Evolutionary conservation across 257 asterid species (phyloP), one percentile per base, ranked within the genome.

Genomic region (Jaltomata sinuosa): DNA sequence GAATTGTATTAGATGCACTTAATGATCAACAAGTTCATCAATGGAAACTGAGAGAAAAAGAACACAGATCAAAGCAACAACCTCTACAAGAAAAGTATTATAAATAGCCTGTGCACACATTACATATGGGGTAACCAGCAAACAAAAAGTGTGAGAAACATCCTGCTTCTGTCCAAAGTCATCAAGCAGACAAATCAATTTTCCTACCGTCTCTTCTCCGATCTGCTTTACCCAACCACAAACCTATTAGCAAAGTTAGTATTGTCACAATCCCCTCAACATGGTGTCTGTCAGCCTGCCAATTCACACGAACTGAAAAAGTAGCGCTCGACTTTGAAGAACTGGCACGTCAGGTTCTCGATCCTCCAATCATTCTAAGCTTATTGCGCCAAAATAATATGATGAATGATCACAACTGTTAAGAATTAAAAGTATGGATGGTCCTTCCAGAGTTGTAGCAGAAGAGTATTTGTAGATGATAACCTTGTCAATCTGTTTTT

Each of bases 401-500:
- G 61, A 77, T 67, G 29, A 16, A 21, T 40, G 19, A 40, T 38
- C 14, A 27, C 5, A 77, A 25, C 5, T 49, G 25, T 69, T 21
- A 21, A 69, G 19, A 29, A n/a, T 64, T 14, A 38, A 49, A 79
- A n/a, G 59, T 5, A 4, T 15, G 40, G 40, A 54, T 45, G 76
- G 42, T 34, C 32, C 76, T 40, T 40, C 45, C 1, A 4, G 21
- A 52, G 85, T 71, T 82, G 78, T 61, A 54, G 40, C 29, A 25
- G 62, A 78, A 82, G 47, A 84, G 21, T 11, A 45, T 52, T 31
- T 68, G 22, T 53, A 18, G 12, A 38, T 83, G 55, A 52, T 72
- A 71, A 87, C 42, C 36, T 27, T 5, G 82, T 92, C 92, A 93
- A 80, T 88, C 88, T 61, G 93, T 89, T 90, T 97, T 97, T 36